Percentiles rank a stretch among this genome's conserved stretches.
phyloP scores from a whole-genome alignment of 306 rosid species.

The Fragaria iinumae region DNA sequence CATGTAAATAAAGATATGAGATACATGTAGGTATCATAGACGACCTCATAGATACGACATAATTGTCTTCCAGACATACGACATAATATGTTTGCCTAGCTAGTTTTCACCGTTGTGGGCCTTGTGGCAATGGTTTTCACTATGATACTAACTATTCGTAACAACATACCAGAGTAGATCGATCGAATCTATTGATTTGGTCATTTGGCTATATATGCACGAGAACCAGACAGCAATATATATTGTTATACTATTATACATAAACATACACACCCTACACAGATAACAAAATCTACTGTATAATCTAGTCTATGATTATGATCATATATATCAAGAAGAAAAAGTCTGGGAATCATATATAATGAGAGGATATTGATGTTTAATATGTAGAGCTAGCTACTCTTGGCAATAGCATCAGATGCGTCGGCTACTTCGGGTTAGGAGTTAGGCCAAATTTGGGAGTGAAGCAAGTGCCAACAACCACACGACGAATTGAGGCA shows the following conservation, averaged over 20 bases:
- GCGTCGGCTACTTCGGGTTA: not conserved
- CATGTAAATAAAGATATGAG: too few species aligned
- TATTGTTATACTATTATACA: not conserved
- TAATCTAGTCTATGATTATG: not conserved
- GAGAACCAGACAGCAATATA: not conserved
- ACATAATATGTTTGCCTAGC: too few species aligned
- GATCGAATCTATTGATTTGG: not conserved
- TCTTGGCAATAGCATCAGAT: not conserved
- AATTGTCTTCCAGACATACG: too few species aligned
- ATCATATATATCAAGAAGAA: not conserved
- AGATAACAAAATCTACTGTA: not conserved
- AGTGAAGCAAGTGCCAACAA: not conserved
- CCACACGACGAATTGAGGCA: not conserved
- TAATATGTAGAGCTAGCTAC: not conserved
- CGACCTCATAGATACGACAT: too few species aligned
- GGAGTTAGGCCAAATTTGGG: not conserved
- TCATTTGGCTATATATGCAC: not conserved
- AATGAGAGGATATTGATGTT: not conserved
- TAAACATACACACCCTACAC: not conserved
- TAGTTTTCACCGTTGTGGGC: not conserved
- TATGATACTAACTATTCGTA: too few species aligned
- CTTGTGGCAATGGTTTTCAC: too few species aligned
- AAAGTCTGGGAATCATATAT: not conserved
- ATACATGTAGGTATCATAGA: too few species aligned
- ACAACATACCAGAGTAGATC: not conserved